Evolutionary conservation across 352 stramenopile genomes (phyloP).

Genomic region (Phytophthora cactorum): DNA sequence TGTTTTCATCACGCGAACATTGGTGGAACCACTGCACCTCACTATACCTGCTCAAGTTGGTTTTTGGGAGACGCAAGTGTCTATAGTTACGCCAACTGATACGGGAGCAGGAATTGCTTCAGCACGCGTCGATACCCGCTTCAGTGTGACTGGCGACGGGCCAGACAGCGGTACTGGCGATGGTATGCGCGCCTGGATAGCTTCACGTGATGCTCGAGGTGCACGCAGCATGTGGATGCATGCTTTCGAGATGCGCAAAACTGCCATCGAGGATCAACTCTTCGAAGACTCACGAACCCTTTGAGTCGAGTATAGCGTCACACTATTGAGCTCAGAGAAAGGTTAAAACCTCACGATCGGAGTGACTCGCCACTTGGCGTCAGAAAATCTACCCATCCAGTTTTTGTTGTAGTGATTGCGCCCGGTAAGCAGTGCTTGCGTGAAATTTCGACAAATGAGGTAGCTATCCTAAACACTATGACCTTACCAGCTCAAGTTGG

Average conservation of each 20-base stretch:
- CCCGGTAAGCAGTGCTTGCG: constrained; percentile 1
- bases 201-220: constrained; percentile 3
- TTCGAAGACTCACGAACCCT: constrained; percentile 21
- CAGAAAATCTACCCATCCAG: too few relatives aligned
- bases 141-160: constrained; percentile 13
- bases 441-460: neutral
- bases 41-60: neutral
- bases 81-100: constrained; percentile 1
- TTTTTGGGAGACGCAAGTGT: constrained; percentile 32
- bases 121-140: constrained; percentile 6
- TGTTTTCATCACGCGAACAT: constrained; percentile 15
- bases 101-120: neutral
- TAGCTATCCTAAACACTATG: too few relatives aligned
- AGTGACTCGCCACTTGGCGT: too few relatives aligned
- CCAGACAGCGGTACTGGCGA: constrained; percentile 8
- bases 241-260: constrained; percentile 19
- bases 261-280: constrained; percentile 18
- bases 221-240: constrained; percentile 17
- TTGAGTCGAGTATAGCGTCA: neutral
- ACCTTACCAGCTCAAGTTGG: too few relatives aligned
- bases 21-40: constrained; percentile 18
- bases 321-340: too few relatives aligned
- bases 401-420: neutral
- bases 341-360: too few relatives aligned
- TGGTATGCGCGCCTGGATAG: constrained; percentile 18